phyloP scores from a whole-genome alignment of 2,329 filamentous ascomycete genomes.

The Ceratocystis huliohia region DNA sequence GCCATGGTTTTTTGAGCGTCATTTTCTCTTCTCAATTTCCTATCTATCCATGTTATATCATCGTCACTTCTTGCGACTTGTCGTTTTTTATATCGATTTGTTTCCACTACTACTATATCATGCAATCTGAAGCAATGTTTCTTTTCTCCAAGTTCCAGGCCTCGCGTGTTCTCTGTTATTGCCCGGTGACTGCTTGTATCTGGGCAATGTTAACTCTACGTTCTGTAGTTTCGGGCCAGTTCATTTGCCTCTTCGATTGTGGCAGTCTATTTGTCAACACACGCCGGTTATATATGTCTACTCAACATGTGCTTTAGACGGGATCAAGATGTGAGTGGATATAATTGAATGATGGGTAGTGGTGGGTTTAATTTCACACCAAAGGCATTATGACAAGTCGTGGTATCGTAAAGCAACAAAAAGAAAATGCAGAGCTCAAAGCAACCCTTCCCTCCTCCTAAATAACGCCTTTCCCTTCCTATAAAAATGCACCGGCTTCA shows the following conservation, averaged over 20 bases:
- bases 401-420: slow-evolving; percentile 18
- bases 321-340: background rate
- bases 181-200: background rate
- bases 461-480: slow-evolving; percentile 6
- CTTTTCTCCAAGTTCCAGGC: too few species aligned
- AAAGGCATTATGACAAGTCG: background rate
- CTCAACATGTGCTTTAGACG: too few species aligned
- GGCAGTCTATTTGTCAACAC: too few species aligned
- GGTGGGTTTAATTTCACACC: background rate
- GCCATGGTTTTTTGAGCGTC: slow-evolving; percentile 9
- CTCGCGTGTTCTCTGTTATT: too few species aligned
- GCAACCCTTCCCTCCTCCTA: background rate
- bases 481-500: slow-evolving; percentile 4
- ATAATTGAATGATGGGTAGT: background rate
- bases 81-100: background rate
- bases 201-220: background rate
- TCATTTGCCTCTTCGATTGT: too few species aligned
- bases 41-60: slow-evolving; percentile 3
- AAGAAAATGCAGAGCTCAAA: background rate
- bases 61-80: background rate
- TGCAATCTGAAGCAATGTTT: background rate
- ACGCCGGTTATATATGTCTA: too few species aligned
- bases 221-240: too few species aligned
- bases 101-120: background rate
- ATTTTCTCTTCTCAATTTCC: background rate